A percentile compares a stretch with the other conserved stretches of the same genome.
Conservation (phyloP, 257 asterid genomes). For the Capsicum rhomboideum region DNA sequence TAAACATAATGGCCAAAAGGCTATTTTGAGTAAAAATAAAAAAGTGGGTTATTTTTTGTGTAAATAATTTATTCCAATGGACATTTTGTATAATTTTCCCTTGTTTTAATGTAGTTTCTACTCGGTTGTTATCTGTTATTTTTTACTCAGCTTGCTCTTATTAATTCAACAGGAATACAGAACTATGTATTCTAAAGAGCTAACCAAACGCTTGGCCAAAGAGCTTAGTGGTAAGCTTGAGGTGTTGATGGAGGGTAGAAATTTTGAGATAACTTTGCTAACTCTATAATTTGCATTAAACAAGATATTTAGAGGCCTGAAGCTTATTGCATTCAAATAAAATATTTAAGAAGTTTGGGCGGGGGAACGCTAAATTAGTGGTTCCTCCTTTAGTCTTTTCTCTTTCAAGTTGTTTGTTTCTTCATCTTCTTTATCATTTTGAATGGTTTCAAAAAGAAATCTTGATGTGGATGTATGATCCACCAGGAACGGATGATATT, state of each 20-base stretch:
- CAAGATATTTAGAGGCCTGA: background rate
- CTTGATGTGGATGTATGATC: conserved; percentile 86
- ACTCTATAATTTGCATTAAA: background rate
- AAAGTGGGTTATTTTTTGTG: too few species aligned
- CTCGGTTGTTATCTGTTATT: too few species aligned
- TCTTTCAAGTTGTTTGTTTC: background rate
- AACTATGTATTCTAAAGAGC: conserved; percentile 63
- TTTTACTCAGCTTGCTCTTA: conserved; percentile 73
- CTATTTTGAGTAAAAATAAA: too few species aligned
- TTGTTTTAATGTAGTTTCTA: too few species aligned
- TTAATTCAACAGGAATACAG: conserved; percentile 80
- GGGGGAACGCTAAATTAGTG: background rate
- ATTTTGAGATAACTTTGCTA: background rate
- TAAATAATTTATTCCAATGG: too few species aligned
- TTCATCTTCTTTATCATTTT: background rate
- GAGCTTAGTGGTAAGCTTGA: conserved; percentile 78
- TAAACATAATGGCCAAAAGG: too few species aligned
- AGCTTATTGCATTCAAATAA: background rate
- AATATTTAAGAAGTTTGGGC: background rate
- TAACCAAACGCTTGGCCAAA: conserved; percentile 59
- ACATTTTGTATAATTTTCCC: too few species aligned
- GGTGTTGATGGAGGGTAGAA: conserved; percentile 28
- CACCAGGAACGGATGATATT: conserved; percentile 73
- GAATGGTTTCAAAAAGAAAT: conserved; percentile 55
- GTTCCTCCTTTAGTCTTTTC: background rate